Percentiles rank a stretch among this genome's conserved stretches.
phyloP scores from a whole-genome alignment of 208 protist species.

The Trypanosoma mega region DNA sequence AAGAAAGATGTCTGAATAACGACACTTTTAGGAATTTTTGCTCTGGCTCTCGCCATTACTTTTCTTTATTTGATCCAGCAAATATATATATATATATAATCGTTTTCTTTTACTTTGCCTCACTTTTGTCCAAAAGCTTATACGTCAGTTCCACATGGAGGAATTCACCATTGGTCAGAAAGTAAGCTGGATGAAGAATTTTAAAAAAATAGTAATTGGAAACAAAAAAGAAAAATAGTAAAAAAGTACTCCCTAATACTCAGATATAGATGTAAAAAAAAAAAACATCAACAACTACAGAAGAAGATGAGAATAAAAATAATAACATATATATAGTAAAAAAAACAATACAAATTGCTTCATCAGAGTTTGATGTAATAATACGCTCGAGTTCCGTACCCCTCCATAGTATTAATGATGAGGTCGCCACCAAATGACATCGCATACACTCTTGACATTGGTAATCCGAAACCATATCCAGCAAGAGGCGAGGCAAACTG shows the following conservation, averaged over 20 bases:
- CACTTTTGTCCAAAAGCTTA: too few species aligned
- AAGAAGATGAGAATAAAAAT: conserved; percentile 6
- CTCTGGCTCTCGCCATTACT: conserved; percentile 1
- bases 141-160: too few species aligned
- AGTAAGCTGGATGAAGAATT: conserved; percentile 7
- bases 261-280: conserved; percentile 17
- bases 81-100: too few species aligned
- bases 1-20: too few species aligned
- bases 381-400: conserved; percentile 92
- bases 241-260: too few species aligned
- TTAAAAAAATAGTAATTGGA: neutral
- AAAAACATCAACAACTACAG: conserved; percentile 26
- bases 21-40: too few species aligned
- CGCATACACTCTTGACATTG: conserved; percentile 92
- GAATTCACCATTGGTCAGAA: too few species aligned
- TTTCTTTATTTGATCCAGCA: too few species aligned
- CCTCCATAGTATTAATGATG: conserved; percentile 91
- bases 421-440: conserved; percentile 93
- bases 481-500: conserved; percentile 64
- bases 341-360: conserved; percentile 1
- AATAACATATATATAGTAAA: conserved; percentile 18
- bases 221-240: conserved; percentile 21
- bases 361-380: conserved; percentile 80
- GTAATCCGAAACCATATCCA: conserved; percentile 94
- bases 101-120: too few species aligned